phyloP scores from a whole-genome alignment of 352 stramenopile genomes.

The Phytophthora uliginosa region DNA sequence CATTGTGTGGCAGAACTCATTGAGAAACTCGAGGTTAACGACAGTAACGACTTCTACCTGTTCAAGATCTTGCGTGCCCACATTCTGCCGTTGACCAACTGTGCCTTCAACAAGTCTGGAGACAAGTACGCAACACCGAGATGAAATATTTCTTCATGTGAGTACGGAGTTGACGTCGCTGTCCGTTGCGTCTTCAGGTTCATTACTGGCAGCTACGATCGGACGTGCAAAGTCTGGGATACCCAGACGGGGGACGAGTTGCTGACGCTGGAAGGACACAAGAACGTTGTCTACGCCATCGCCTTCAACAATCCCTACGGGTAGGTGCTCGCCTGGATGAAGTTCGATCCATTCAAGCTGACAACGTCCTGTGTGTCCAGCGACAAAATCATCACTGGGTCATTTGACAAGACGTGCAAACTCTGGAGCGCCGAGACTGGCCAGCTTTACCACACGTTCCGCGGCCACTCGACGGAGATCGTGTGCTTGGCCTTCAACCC shows the following conservation, averaged over 20 bases:
- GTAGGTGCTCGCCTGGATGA: slow-evolving; percentile 28
- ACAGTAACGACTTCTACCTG: slow-evolving; percentile 96
- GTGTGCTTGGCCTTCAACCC: slow-evolving; percentile 97
- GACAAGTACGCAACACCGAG: slow-evolving; percentile 81
- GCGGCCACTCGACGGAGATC: slow-evolving; percentile 96
- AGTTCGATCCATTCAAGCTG: not conserved
- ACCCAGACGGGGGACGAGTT: slow-evolving; percentile 96
- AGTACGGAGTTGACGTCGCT: not conserved
- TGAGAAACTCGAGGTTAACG: slow-evolving; percentile 96
- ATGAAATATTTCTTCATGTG: not conserved
- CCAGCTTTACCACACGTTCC: slow-evolving; percentile 95
- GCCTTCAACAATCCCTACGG: slow-evolving; percentile 98
- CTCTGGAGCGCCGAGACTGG: slow-evolving; percentile 96
- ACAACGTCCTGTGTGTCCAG: slow-evolving; percentile 30
- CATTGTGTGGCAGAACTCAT: slow-evolving; percentile 84
- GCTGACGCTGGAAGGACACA: slow-evolving; percentile 95
- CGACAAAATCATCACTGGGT: slow-evolving; percentile 96
- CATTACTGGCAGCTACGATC: slow-evolving; percentile 97
- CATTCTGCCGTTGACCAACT: slow-evolving; percentile 97
- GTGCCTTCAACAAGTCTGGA: slow-evolving; percentile 97
- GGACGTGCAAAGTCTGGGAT: slow-evolving; percentile 97
- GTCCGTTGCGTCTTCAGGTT: slow-evolving; percentile 65
- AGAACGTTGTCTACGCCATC: slow-evolving; percentile 98
- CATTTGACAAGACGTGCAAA: slow-evolving; percentile 98
- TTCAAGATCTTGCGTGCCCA: slow-evolving; percentile 97